phyloP scores from a whole-genome alignment of 129 eudicot genomes.

The Dittrichia graveolens region DNA sequence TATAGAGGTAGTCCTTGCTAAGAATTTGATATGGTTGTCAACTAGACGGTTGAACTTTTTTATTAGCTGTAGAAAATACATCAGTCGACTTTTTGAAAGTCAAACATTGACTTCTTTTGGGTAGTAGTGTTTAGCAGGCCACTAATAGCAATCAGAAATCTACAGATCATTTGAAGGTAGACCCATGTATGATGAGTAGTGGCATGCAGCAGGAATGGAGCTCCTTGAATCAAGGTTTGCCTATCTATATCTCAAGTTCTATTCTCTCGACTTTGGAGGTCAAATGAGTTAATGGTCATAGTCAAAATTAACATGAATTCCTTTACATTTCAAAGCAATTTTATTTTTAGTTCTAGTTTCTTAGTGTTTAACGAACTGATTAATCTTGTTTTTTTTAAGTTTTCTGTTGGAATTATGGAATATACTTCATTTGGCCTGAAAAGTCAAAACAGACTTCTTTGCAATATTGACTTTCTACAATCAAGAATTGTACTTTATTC shows the following conservation, averaged over 20 bases:
- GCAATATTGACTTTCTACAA: constrained; percentile 1
- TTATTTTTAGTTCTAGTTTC: constrained; percentile 3
- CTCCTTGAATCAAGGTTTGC: constrained; percentile 43
- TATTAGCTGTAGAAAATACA: not conserved
- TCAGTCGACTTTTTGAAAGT: constrained; percentile 15
- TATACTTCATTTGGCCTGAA: constrained; percentile 14
- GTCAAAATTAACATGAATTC: not conserved
- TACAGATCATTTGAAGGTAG: constrained; percentile 14
- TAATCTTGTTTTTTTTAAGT: not conserved
- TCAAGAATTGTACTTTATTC: not conserved
- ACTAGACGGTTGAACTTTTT: constrained; percentile 7
- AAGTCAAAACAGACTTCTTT: constrained; percentile 2
- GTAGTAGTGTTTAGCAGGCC: not conserved
- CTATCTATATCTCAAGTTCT: not conserved
- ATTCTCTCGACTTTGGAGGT: constrained; percentile 11
- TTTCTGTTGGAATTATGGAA: not conserved
- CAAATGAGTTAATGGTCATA: constrained; percentile 8
- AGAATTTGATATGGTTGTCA: constrained; percentile 2
- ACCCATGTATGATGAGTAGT: constrained; percentile 12
- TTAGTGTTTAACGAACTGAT: not conserved
- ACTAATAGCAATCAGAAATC: constrained; percentile 21
- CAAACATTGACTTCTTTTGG: constrained; percentile 6
- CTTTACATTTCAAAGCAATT: constrained; percentile 1
- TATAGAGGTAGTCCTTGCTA: not conserved
- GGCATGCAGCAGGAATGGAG: constrained; percentile 26